Evolutionary conservation across 2,329 filamentous ascomycete genomes (phyloP), one percentile per base, ranked within the genome.

Genomic region (Blastomyces emzantsi): DNA sequence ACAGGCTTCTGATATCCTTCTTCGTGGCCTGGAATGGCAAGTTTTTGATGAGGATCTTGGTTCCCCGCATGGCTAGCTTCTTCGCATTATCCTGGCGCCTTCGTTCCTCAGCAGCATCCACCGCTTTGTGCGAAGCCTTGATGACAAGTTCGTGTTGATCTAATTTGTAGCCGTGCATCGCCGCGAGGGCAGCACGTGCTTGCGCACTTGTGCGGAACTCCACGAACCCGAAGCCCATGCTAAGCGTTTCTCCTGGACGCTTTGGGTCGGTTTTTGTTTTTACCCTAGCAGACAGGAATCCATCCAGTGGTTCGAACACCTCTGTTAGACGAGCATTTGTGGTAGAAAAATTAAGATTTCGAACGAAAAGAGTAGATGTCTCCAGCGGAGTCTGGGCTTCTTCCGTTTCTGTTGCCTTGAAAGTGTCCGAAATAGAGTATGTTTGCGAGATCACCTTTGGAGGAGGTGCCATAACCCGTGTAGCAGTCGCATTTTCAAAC

Each of bases 21-120:
- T 96, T 97, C 62, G 87, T 89, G 59, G 90, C 89, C 79, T 97
- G 91, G 80, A 99, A 99, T 25, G 94, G 93, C 76, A 99, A 80
- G 80, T 99, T 99, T 82, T 97, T 99, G 80, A 99, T 89, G 77
- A 97, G 88, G 73, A 99, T 89, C 83, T 97, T 97, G 58, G 92
- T 97, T 69, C 86, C 85, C 73, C 87, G 85, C 19, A 84, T 84
- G 30, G 90, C 87, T 60, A 85, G 79, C 76, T 93, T 95, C 82
- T 92, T 95, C 60, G 88, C 87, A 67, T 84, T 86, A 72, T 97
- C 92, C 68, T 93, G 88, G 69, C 88, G 88, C 67, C 89, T 86
- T 68, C 90, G 85, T 77, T 96, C 90, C 73, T 96, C 91, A 1
- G 90, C 92, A 22, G 91, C 91, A 77, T 97, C 92, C 64, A 87